Evolutionary conservation across 257 asterid species (phyloP).

Genomic region (Verbascum thapsus): DNA sequence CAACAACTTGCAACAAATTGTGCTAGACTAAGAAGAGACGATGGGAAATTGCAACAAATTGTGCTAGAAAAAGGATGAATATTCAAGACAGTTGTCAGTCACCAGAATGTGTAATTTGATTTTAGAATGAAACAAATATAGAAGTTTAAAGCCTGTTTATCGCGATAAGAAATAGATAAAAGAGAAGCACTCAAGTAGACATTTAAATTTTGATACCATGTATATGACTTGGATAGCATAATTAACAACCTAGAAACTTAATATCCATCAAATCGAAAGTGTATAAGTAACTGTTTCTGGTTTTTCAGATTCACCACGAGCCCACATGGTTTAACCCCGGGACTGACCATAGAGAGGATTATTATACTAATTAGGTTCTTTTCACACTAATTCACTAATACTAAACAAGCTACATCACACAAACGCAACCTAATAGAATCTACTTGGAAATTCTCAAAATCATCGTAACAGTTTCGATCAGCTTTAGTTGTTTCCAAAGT

Average conservation of each 20-base stretch:
- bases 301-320: too few relatives aligned
- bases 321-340: too few relatives aligned
- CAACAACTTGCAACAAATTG: background rate
- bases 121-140: background rate
- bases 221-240: background rate
- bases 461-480: too few relatives aligned
- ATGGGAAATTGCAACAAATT: background rate
- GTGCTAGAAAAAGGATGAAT: background rate
- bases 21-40: constrained; percentile 9
- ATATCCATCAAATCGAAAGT: background rate
- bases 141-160: constrained; percentile 15
- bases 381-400: too few relatives aligned
- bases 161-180: background rate
- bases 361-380: too few relatives aligned
- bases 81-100: background rate
- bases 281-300: background rate
- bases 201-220: background rate
- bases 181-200: background rate
- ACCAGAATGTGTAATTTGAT: background rate
- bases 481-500: too few relatives aligned
- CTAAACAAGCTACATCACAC: too few relatives aligned
- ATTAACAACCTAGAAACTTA: constrained; percentile 7
- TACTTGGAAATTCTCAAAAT: too few relatives aligned
- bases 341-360: too few relatives aligned
- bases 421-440: too few relatives aligned